Evolutionary conservation across 2,329 filamentous ascomycete genomes (phyloP).

Genomic region (Sporothrix schenckii): DNA sequence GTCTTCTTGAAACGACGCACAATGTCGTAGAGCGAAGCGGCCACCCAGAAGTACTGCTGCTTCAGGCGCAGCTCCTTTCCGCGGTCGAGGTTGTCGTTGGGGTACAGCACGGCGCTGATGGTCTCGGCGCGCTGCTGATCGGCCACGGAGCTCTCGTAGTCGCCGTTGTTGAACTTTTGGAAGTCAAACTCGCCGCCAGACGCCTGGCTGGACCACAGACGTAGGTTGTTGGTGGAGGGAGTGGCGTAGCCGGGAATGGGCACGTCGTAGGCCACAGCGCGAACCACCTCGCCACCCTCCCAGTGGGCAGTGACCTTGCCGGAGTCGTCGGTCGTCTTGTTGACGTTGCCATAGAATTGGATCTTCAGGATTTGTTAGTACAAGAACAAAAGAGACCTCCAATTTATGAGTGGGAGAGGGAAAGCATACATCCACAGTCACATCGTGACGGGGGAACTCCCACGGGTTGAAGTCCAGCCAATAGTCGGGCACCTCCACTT

Average conservation of each 20-base stretch:
- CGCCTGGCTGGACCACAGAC: constrained; percentile 96
- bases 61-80: constrained; percentile 97
- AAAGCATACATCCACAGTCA: constrained; percentile 75
- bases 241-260: constrained; percentile 89
- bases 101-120: constrained; percentile 95
- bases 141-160: constrained; percentile 97
- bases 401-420: background rate
- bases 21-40: constrained; percentile 93
- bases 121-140: constrained; percentile 99
- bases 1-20: constrained; percentile 98
- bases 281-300: constrained; percentile 92
- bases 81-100: constrained; percentile 94
- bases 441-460: constrained; percentile 95
- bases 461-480: constrained; percentile 99
- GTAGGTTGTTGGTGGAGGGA: constrained; percentile 90
- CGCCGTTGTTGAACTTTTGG: constrained; percentile 97
- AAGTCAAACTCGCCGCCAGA: constrained; percentile 98
- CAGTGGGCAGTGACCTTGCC: constrained; percentile 77
- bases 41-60: constrained; percentile 99
- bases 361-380: constrained; percentile 51
- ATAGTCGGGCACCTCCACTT: constrained; percentile 97
- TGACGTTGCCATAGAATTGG: constrained; percentile 89
- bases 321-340: constrained; percentile 71
- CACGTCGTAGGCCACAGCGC: constrained; percentile 91
- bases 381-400: background rate